phyloP scores from a whole-genome alignment of 73 alveolate genomes.

The Symbiodinium natans region DNA sequence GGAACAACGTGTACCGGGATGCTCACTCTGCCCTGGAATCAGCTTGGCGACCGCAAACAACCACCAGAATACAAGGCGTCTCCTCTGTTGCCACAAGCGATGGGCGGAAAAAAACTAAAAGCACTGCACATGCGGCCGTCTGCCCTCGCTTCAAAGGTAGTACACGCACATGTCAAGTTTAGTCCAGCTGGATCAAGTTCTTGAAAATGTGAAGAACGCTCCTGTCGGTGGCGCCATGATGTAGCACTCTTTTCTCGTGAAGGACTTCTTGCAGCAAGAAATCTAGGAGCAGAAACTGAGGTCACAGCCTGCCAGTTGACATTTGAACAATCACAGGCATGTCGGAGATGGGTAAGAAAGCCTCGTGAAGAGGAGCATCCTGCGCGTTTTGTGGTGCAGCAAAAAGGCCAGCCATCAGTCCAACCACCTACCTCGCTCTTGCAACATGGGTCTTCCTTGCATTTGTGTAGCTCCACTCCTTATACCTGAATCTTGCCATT shows the following conservation, averaged over 20 bases:
- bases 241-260: no score
- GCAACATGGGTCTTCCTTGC: no score
- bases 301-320: conserved; percentile 73
- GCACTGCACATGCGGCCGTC: background rate
- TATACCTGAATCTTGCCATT: no score
- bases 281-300: no score
- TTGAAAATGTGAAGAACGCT: conserved; percentile 62
- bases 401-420: background rate
- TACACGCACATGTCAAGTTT: background rate
- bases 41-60: conserved; percentile 89
- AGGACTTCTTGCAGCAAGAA: no score
- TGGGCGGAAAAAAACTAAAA: background rate
- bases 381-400: no score
- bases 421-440: no score
- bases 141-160: no score
- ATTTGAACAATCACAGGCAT: conserved; percentile 74
- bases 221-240: background rate
- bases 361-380: conserved; percentile 70
- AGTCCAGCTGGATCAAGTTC: conserved; percentile 67
- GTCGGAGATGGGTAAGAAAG: conserved; percentile 56
- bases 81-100: conserved; percentile 6
- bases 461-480: no score
- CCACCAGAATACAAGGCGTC: conserved; percentile 58
- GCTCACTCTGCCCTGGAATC: conserved; percentile 45
- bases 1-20: background rate